Evolutionary conservation across 805 yeast genomes (phyloP), one percentile per base, ranked within the genome.

Genomic region (Cyberlindnera mycetangii): DNA sequence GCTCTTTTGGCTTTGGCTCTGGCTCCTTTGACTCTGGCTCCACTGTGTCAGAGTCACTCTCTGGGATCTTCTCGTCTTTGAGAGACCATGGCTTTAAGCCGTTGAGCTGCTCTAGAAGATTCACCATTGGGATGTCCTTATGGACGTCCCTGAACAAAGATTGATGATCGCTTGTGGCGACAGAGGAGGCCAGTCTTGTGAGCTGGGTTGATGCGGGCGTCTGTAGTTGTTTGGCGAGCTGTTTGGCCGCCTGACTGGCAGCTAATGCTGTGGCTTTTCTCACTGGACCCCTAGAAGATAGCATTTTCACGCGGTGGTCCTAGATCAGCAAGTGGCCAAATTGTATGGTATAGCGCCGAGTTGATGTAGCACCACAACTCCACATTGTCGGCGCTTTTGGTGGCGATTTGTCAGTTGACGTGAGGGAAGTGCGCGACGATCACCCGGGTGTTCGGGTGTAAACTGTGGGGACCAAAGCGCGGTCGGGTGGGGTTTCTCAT

Each of bases 71-170:
- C 18, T 51, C 49, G 7, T 47, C 50, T 17, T 50, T 52, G 36
- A 47, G 36, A 2, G 25, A 6, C 38, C 38, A 38, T 30, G 50
- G 41, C 17, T 37, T 27, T 25, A 59, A 39, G 3, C 59, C 61
- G 30, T 58, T 58, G 45, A 56, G 41, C 34, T 56, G 50, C 39
- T 58, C 59, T 12, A 58, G 42, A 0, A 58, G 35, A 5, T 52
- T 51, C 4, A 46, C 39, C 55, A 55, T 48, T 5, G 55, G 46
- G 2, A 51, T 33, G 11, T 47, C 48, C 11, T 32, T 44, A 27
- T 45, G 30, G 4, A 15, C 5, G 32, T 30, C 41, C 2, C 37
- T 34, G 11, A 42, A 12, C n/a, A 35, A 19, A 14, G 32, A 25
- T 28, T 27, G 28, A 16, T 25, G 28, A 9, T 35, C 40, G 32